Percentiles rank a stretch among this genome's conserved stretches.
These are phyloP conservation scores for Aspergillus affinis DNA, from an alignment of 495 filamentous ascomycete species.

Conservation along the genomic window DNA sequence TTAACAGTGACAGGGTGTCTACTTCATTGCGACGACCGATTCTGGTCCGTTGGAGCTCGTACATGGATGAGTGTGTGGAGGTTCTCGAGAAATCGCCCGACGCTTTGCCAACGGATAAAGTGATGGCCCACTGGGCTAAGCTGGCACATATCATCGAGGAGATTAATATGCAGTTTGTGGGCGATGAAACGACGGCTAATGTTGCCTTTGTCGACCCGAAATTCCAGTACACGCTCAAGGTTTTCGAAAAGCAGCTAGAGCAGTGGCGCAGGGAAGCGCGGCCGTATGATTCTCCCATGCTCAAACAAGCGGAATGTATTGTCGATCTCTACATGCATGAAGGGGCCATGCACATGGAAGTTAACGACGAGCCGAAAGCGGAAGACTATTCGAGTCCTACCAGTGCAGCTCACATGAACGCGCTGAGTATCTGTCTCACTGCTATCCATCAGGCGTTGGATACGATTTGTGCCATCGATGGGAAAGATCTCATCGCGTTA, in stretches of 20 bases:
- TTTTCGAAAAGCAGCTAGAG: constrained; percentile 73
- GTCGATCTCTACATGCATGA: constrained; percentile 84
- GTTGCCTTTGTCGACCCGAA: constrained; percentile 72
- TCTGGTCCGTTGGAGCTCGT: constrained; percentile 75
- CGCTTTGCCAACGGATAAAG: constrained; percentile 68
- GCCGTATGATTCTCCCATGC: constrained; percentile 32
- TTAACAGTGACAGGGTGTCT: constrained; percentile 59
- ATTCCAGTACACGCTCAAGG: constrained; percentile 70
- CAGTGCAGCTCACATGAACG: constrained; percentile 64
- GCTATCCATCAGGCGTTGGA: constrained; percentile 76
- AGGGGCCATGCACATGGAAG: constrained; percentile 74
- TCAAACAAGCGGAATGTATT: constrained; percentile 41
- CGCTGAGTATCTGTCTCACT: constrained; percentile 67
- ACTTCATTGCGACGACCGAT: constrained; percentile 82
- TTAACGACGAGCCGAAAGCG: constrained; percentile 36
- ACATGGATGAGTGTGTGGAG: constrained; percentile 82
- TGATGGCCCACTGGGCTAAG: constrained; percentile 72
- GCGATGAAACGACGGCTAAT: constrained; percentile 67
- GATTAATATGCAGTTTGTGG: constrained; percentile 68
- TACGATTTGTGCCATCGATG: constrained; percentile 60
- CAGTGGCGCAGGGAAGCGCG: constrained; percentile 61
- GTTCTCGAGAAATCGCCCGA: constrained; percentile 70
- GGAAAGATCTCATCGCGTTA: constrained; percentile 62
- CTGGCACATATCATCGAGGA: constrained; percentile 81
- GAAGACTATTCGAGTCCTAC: constrained; percentile 41